Evolutionary conservation across 441 rosid genomes (phyloP).

Genomic region (Daphne laureola): DNA sequence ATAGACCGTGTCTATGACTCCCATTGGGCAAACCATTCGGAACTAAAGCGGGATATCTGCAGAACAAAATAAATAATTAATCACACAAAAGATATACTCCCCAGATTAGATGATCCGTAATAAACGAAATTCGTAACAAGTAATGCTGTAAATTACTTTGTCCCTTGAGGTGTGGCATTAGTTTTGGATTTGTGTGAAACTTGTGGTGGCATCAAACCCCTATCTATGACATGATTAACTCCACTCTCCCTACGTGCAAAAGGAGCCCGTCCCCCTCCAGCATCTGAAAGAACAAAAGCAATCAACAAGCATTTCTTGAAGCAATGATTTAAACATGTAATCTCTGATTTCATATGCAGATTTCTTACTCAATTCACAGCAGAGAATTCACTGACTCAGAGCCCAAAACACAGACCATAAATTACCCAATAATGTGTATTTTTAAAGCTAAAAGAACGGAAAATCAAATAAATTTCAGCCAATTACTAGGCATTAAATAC

Average conservation of each 20-base stretch:
- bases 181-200: conserved; percentile 31
- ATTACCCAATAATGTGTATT: no score
- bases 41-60: conserved; percentile 27
- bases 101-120: not conserved
- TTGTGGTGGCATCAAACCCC: conserved; percentile 25
- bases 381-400: no score
- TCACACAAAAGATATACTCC: not conserved
- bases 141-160: conserved; percentile 31
- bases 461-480: no score
- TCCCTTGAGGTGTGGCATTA: conserved; percentile 22
- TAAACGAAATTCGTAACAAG: conserved; percentile 1
- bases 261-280: conserved; percentile 39
- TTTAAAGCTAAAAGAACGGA: no score
- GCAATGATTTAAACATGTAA: no score
- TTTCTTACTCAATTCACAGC: no score
- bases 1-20: conserved; percentile 23
- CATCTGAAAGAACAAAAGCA: conserved; percentile 23
- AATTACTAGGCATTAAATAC: no score
- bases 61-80: conserved; percentile 2
- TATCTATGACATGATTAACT: conserved; percentile 23
- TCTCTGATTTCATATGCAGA: no score
- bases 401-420: no score
- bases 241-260: conserved; percentile 55
- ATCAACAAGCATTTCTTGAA: no score
- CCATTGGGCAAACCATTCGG: conserved; percentile 40